phyloP scores from a whole-genome alignment of 192 early-diverging fungal genomes.

The Coemansia sp. region DNA sequence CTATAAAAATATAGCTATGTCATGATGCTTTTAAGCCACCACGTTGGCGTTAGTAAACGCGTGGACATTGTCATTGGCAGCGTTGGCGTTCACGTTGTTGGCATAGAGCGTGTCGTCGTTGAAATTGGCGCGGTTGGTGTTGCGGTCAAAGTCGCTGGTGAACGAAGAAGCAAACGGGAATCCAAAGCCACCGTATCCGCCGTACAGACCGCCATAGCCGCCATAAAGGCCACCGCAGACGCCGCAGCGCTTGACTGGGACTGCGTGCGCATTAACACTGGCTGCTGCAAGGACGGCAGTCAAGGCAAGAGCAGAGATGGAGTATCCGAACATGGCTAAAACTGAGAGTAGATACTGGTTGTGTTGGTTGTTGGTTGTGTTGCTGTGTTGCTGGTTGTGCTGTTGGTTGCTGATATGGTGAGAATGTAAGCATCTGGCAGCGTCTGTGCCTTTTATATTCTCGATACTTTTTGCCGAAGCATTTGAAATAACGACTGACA shows the following conservation, averaged over 20 bases:
- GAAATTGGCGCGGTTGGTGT: constrained; percentile 8
- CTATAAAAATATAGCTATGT: background rate
- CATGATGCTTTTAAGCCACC: constrained; percentile 54
- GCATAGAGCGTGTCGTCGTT: constrained; percentile 17
- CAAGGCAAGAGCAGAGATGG: background rate
- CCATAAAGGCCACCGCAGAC: background rate
- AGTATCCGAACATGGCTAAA: background rate
- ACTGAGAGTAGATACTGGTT: background rate
- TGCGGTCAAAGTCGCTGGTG: constrained; percentile 12
- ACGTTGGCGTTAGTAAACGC: constrained; percentile 66
- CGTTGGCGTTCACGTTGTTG: constrained; percentile 9
- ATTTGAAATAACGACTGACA: no score
- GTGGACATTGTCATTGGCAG: constrained; percentile 41
- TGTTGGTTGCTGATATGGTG: no score
- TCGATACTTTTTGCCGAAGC: no score
- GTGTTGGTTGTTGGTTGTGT: background rate
- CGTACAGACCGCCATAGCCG: background rate
- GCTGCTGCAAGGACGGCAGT: background rate
- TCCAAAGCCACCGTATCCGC: constrained; percentile 2
- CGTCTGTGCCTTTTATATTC: no score
- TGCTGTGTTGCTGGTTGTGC: background rate
- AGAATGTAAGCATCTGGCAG: no score
- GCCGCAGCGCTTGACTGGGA: background rate
- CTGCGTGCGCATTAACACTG: background rate
- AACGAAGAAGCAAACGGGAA: constrained; percentile 10